Evolutionary conservation across 441 rosid genomes (phyloP), one percentile per base, ranked within the genome.

Genomic region (Mallotus repandus): DNA sequence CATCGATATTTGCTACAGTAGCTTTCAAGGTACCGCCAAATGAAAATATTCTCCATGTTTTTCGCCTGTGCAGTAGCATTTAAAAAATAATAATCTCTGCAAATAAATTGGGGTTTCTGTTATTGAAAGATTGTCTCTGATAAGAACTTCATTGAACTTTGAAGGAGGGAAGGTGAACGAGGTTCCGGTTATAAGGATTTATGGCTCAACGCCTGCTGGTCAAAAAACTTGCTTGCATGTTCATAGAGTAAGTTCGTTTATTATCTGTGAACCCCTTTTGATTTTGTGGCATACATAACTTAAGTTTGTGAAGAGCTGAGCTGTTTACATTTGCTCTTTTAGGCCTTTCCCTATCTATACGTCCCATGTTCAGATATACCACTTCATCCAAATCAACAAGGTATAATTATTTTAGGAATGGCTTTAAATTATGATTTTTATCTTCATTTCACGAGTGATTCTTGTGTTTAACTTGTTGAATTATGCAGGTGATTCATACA

Each of bases 171-270:
- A 84, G 70, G 94, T 90, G 77, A 90, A 84, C 2, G 95, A 90
- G 84, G 97, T 95, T 55, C 99, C 99, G 10, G 91, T 93, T 43
- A 83, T 95, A 54, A 87, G 99, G 81, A 75, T 93, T 60, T 93
- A 91, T 81, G 99, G 98, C 25, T 89, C 99, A 11, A 95, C 97
- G 32, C 97, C 95, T 52, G 86, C 91, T 72, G 98, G 97, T 75
- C 97, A 93, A 78, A 95, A 95, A 85, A 87, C 97, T 73, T 95
- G 99, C 81, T 82, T 95, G 85, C 99, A 95, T 74, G 78, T 95
- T 83, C 99, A 93, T 76, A 75, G 85, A 66, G 97, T 89, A 81
- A 79, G 84, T 46, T 13, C 10, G 1, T 38, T 52, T 45, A 11
- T 48, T 63, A 2, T 2, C 12, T 6, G 5, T 38, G 41, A 38